Base-by-base conservation (phyloP, 2,329 filamentous ascomycete species). In the Aspergillus texensis region DNA sequence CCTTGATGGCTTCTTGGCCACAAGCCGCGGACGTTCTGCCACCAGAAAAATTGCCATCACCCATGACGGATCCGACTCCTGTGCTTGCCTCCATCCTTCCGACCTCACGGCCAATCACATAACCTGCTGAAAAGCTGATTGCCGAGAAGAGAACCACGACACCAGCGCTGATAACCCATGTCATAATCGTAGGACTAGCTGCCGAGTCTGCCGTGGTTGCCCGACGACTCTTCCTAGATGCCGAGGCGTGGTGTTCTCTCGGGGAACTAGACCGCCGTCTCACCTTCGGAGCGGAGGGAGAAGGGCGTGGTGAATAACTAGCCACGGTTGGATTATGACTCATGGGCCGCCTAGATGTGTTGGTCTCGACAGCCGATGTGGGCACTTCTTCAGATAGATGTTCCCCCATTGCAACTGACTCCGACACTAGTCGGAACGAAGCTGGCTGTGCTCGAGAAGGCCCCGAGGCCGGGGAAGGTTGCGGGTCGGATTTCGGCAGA, bases 101-200 rank as follows among this genome's bases (percentile, higher is more conserved):
- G 5, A 85, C 82, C 66, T 89, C 87, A 60, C 82, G 82, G 12
- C 88, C 88, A 16, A 88, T 80, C 16, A 85, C 84, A 69, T 89
- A 89, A 1, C 88, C 88, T 4, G 88, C 87, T 0, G 85, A 86
- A 73, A 89, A 90, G 68, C 86, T 88, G 65, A 89, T 83, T 2
- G 87, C 88, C 19, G 85, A 87, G 61, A 89, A 84, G 0, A 89
- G 80, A 2, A 89, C 85, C 1, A 89, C 85, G 21, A 89, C 86
- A 2, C 88, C 87, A 0, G 88, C 88, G 56, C 86, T 87, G 54
- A 89, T 84, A 5, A 89, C 85, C 88, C 88, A 90, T 0, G 87
- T 89, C 68, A 89, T 83, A 10, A 89, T 77, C 0, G 87, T 89
- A 0, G 87, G 87, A 36, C 81, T 85, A 62, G 86, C 81, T 8